Conservation (phyloP, 768 basidiomycete species). For the Tylopilus sp. region DNA sequence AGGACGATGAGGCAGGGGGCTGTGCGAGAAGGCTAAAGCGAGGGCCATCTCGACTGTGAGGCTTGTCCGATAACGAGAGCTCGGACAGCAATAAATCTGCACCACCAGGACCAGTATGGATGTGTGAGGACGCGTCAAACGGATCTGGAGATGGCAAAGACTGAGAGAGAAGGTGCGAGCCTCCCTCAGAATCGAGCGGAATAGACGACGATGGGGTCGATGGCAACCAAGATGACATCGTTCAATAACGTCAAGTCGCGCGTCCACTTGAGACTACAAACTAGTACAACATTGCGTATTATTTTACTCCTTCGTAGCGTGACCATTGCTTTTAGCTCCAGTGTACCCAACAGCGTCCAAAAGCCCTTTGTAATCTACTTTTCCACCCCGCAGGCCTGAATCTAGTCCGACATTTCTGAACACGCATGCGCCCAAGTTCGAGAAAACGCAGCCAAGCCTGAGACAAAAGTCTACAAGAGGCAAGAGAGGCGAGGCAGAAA, state of each 20-base stretch:
- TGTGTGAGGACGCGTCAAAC: slow-evolving; percentile 29
- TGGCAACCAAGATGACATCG: slow-evolving; percentile 29
- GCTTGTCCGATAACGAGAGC: slow-evolving; percentile 42
- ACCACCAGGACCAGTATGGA: slow-evolving; percentile 40
- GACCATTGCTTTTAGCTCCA: slow-evolving; percentile 9
- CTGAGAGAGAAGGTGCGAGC: slow-evolving; percentile 47
- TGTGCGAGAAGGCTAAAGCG: slow-evolving; percentile 35
- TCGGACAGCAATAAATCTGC: slow-evolving; percentile 58
- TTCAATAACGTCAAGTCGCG: not conserved
- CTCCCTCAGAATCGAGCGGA: slow-evolving; percentile 16
- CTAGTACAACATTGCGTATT: not conserved
- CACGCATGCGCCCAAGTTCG: slow-evolving; percentile 22
- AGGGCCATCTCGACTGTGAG: slow-evolving; percentile 24
- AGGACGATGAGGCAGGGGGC: slow-evolving; percentile 13
- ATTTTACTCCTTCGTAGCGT: slow-evolving; percentile 10
- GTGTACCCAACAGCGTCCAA: slow-evolving; percentile 17
- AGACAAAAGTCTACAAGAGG: slow-evolving; percentile 13
- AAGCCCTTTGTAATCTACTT: slow-evolving; percentile 14
- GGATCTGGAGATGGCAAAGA: slow-evolving; percentile 36
- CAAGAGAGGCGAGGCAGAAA: slow-evolving; percentile 19
- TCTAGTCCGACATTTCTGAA: slow-evolving; percentile 19
- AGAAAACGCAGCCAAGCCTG: slow-evolving; percentile 22
- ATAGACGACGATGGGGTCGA: slow-evolving; percentile 31
- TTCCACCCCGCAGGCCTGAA: slow-evolving; percentile 20
- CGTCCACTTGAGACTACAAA: not conserved